Evolutionary conservation across 768 basidiomycete species (phyloP).

Genomic region (Baorangia bicolor): DNA sequence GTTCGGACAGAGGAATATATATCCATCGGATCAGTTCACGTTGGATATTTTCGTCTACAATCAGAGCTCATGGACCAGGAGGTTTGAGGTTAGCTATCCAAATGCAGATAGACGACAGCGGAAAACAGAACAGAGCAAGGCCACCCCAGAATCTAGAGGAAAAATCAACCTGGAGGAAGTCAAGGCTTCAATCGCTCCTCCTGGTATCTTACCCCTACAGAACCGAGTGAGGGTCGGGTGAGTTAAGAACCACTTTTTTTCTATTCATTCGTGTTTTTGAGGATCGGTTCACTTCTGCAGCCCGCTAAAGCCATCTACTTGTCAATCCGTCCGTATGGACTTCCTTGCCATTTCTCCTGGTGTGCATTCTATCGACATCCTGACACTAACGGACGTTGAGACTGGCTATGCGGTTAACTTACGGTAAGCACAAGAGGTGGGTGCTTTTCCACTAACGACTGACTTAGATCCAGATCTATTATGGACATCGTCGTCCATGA

Average conservation of each 20-base stretch:
- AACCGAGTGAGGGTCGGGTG: constrained; percentile 80
- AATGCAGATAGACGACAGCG: constrained; percentile 46
- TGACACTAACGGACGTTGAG: constrained; percentile 75
- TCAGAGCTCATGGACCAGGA: constrained; percentile 68
- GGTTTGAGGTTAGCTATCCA: constrained; percentile 76
- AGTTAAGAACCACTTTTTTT: constrained; percentile 29
- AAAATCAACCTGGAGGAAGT: constrained; percentile 26
- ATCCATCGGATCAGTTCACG: constrained; percentile 72
- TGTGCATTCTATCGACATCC: constrained; percentile 69
- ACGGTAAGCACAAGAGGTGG: constrained; percentile 43
- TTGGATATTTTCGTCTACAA: constrained; percentile 89
- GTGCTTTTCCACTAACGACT: neutral
- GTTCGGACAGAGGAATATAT: constrained; percentile 49
- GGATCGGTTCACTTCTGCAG: constrained; percentile 36
- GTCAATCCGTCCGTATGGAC: constrained; percentile 84
- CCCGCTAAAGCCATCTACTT: constrained; percentile 75
- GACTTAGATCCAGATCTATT: constrained; percentile 51
- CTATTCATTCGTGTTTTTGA: neutral
- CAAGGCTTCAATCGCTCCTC: constrained; percentile 34
- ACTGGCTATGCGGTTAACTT: constrained; percentile 71
- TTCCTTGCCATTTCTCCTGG: constrained; percentile 81
- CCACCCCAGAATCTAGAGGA: constrained; percentile 17
- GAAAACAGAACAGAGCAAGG: constrained; percentile 33
- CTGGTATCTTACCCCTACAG: constrained; percentile 74
- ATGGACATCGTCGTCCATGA: constrained; percentile 77